Evolutionary conservation across 1,139 yeast species (phyloP), one percentile per base, ranked within the genome.

Genomic region (Hemisphaericaspora subhashii): DNA sequence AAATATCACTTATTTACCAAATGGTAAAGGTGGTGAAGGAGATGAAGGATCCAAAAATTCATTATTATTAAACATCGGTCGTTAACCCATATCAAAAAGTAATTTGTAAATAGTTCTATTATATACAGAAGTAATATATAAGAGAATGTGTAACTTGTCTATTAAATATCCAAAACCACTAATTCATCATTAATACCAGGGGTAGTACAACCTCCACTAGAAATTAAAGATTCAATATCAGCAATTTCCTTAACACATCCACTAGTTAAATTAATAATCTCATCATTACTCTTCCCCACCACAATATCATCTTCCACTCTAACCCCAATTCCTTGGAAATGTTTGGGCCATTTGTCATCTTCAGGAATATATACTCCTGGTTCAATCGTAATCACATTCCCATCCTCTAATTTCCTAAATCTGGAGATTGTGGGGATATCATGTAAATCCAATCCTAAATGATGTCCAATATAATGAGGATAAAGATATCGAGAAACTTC

Each of bases 391-490:
- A 92, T 71, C 3, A 92, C 97, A 52, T 84, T 88, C 3, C 87
- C 87, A 21, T 64, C 68, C 26, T 60, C 64, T 32, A 86, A 55
- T 29, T 63, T 69, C 35, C 70, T 74, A 50, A 58, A 72, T 55
- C 81, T 73, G 22, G 83, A 78, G 39, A 71, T 74, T 28, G 72
- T 61, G 11, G 92, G 88, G 20, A 83, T 74, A 57, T 90, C 98
- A 62, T 90, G 98, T 25, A 90, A 86, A 53, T 92, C 98, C 33
- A 94, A 65, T 0, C 99, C 99, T 35, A 94, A 68, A 55, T 92
- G 92, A 58, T 94, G 99, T 3, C 98, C 98, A 47, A 94, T 83
- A 54, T 87, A 89, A 60, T 94, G 99, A 0, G 98, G 98, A 55
- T 90, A 94, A 28, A 92, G 64, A 27, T 62, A 56, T 39, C 77